Percentiles rank a stretch among this genome's conserved stretches.
phyloP scores from a whole-genome alignment of 2,329 filamentous ascomycete species.

The Elsinoe fawcettii region DNA sequence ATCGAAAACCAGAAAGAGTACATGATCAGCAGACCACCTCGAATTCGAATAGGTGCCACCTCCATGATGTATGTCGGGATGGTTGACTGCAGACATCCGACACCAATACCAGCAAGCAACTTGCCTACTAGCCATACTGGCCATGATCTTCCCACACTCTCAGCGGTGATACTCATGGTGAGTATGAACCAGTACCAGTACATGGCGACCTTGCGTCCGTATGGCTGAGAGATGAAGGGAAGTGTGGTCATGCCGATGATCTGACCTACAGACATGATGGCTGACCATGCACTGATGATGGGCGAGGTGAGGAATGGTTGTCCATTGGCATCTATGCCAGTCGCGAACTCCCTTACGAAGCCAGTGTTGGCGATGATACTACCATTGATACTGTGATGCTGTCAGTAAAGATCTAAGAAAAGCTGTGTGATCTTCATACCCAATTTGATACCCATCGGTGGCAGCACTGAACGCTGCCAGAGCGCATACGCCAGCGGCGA shows the following conservation, averaged over 20 bases:
- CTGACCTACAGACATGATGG: constrained; percentile 8
- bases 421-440: not conserved
- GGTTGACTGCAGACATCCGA: constrained; percentile 1
- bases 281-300: not conserved
- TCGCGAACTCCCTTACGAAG: constrained; percentile 1
- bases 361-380: constrained; percentile 5
- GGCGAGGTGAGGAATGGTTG: not conserved
- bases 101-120: not conserved
- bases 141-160: not conserved
- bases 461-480: constrained; percentile 1
- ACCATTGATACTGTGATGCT: not conserved
- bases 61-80: constrained; percentile 8
- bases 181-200: constrained; percentile 14
- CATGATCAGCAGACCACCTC: constrained; percentile 1
- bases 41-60: not conserved
- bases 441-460: constrained; percentile 4
- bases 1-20: constrained; percentile 3
- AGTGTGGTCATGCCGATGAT: constrained; percentile 7
- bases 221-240: not conserved
- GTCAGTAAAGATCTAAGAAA: not conserved
- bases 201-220: not conserved
- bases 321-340: not conserved
- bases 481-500: not conserved
- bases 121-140: constrained; percentile 1
- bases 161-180: not conserved